Evolutionary conservation across 2,329 filamentous ascomycete genomes (phyloP).

Genomic region (Sclerotinia subarctica): DNA sequence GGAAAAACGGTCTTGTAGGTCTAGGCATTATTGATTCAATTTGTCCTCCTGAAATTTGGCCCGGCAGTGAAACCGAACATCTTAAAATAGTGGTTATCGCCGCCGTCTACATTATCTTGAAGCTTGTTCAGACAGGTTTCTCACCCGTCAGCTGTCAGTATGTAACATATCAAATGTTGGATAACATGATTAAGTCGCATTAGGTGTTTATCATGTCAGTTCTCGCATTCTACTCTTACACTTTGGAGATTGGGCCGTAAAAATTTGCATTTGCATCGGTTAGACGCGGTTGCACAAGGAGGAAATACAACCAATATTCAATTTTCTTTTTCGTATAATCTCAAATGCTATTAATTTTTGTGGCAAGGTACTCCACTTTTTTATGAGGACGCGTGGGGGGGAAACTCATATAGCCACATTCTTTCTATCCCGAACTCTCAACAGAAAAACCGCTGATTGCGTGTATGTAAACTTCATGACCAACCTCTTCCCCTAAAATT

Average conservation of each 20-base stretch:
- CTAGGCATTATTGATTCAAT: slow-evolving; percentile 7
- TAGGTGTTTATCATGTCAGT: slow-evolving; percentile 11
- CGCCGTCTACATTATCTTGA: slow-evolving; percentile 8
- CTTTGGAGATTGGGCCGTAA: not conserved
- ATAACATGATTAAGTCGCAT: slow-evolving; percentile 4
- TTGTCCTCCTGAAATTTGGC: slow-evolving; percentile 1
- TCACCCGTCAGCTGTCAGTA: slow-evolving; percentile 5
- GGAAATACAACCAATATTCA: not conserved
- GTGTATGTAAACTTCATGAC: slow-evolving; percentile 19
- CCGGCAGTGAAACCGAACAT: not conserved
- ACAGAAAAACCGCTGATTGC: not conserved
- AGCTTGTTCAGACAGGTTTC: not conserved
- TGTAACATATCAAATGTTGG: slow-evolving; percentile 3
- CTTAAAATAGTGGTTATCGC: slow-evolving; percentile 8
- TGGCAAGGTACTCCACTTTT: slow-evolving; percentile 21
- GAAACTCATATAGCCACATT: not conserved
- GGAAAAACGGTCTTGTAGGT: not conserved
- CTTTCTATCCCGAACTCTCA: not conserved
- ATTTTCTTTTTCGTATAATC: not conserved
- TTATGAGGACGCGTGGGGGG: slow-evolving; percentile 20
- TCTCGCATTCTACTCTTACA: slow-evolving; percentile 14
- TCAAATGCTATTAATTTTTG: slow-evolving; percentile 22
- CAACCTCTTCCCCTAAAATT: slow-evolving; percentile 34
- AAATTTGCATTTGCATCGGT: slow-evolving; percentile 13
- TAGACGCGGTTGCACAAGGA: slow-evolving; percentile 19